phyloP scores from a whole-genome alignment of 2,329 filamentous ascomycete genomes.

The Epichloe gansuensis region DNA sequence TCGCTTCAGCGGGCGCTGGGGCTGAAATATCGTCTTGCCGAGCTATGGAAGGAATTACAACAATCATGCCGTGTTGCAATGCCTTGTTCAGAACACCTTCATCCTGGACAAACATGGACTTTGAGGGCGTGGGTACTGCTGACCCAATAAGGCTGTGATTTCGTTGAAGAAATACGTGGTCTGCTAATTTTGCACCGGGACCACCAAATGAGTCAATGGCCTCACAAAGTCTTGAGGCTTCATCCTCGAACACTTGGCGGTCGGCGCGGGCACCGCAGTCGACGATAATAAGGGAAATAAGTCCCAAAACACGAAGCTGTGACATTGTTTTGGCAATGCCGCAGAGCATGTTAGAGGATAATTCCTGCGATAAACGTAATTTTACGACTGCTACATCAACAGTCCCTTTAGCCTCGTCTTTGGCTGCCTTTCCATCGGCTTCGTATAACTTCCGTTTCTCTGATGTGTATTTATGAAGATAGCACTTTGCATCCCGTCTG shows the following conservation, averaged over 20 bases:
- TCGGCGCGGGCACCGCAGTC: slow-evolving; percentile 47
- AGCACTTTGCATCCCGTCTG: slow-evolving; percentile 83
- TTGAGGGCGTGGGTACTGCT: slow-evolving; percentile 12
- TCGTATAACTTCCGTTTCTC: slow-evolving; percentile 13
- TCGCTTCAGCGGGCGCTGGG: slow-evolving; percentile 29
- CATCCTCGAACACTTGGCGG: slow-evolving; percentile 36
- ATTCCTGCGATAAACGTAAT: slow-evolving; percentile 58
- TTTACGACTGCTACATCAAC: slow-evolving; percentile 73
- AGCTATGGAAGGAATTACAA: slow-evolving; percentile 30
- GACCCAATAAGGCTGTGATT: neutral
- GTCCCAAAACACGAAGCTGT: slow-evolving; percentile 70
- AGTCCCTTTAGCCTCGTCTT: slow-evolving; percentile 8
- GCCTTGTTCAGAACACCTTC: slow-evolving; percentile 19
- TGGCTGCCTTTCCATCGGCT: neutral
- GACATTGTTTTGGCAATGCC: slow-evolving; percentile 75
- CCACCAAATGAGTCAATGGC: slow-evolving; percentile 61
- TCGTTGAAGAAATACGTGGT: slow-evolving; percentile 24
- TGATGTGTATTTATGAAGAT: slow-evolving; percentile 68
- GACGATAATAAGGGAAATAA: slow-evolving; percentile 71
- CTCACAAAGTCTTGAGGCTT: slow-evolving; percentile 61
- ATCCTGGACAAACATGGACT: slow-evolving; percentile 20
- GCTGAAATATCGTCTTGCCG: slow-evolving; percentile 28
- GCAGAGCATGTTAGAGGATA: slow-evolving; percentile 55
- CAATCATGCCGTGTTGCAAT: slow-evolving; percentile 20
- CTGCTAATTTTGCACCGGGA: slow-evolving; percentile 56